Base-by-base conservation (phyloP, 768 basidiomycete species). In the Agrocybe chaxingu region DNA sequence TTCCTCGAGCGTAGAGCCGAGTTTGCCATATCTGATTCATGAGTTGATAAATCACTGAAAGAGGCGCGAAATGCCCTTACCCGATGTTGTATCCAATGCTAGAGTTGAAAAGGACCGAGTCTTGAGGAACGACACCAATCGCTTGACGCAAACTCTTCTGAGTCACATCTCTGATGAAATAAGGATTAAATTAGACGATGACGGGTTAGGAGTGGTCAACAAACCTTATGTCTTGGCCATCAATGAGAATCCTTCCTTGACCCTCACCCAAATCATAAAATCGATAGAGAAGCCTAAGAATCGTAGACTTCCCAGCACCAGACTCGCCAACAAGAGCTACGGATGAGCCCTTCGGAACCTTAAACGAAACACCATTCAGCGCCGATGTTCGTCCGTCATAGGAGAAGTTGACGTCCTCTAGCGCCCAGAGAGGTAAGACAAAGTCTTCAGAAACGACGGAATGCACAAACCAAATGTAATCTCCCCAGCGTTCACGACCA, bases 71-170 rank as follows among this genome's bases (percentile, higher is more conserved):
- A 19, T 10, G 38, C 1, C 66, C 76, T 29, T 56, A 86, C 81
- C 80, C 84, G 57, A 89, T 87, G 58, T 90, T 89, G 65, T 89
- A 87, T 2, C 66, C 72, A 48, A 90, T 83, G 62, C 75, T 84
- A 0, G 81, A 70, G 58, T 89, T 88, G 73, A 89, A 89, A 7
- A 88, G 71, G 9, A 87, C 78, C 8, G 79, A 77, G 57, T 92
- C 91, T 62, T 97, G 92, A 0, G 96, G 94, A 2, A 98, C 90
- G 19, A 93, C 89, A 12, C 93, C 92, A 52, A 98, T 91, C 0
- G 88, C 79, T 54, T 81, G 78, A 32, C 94, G 78, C 16, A 97
- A 68, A 48, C 85, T 88, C 31, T 76, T 70, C 62, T 95, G 91
- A 0, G 92, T 94, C 5, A 98, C 81, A 51, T 94, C 82, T 32